Percentiles rank a stretch among this genome's conserved stretches.
phyloP scores from a whole-genome alignment of 345 rosid genomes.

The Salix dunnii region DNA sequence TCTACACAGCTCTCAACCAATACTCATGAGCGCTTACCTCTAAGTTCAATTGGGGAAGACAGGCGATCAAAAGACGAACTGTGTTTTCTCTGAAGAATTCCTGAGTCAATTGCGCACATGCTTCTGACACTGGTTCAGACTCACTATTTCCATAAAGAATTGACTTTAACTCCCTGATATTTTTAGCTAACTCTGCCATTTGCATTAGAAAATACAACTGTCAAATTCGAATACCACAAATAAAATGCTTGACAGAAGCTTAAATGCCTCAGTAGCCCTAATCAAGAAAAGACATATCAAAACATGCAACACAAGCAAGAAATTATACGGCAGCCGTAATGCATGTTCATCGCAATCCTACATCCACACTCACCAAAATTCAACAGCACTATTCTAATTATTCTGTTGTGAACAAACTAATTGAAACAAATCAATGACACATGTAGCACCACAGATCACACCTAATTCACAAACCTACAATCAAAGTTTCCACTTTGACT shows the following conservation, averaged over 20 bases:
- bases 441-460: neutral
- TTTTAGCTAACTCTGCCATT: constrained; percentile 79
- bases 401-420: neutral
- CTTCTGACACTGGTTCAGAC: constrained; percentile 89
- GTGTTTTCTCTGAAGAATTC: constrained; percentile 90
- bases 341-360: neutral
- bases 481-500: neutral
- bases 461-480: neutral
- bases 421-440: neutral
- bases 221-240: neutral
- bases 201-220: constrained; percentile 14
- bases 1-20: neutral
- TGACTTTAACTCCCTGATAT: constrained; percentile 75
- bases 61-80: constrained; percentile 60
- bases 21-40: constrained; percentile 48
- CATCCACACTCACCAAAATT: neutral
- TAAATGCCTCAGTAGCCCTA: neutral
- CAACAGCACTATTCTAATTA: neutral
- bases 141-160: constrained; percentile 95
- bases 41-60: constrained; percentile 79
- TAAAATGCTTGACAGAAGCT: neutral
- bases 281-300: neutral
- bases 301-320: neutral
- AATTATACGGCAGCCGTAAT: neutral
- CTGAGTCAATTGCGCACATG: constrained; percentile 84